Conservation (phyloP, 768 basidiomycete genomes). For the Tephrocybe sp. region DNA sequence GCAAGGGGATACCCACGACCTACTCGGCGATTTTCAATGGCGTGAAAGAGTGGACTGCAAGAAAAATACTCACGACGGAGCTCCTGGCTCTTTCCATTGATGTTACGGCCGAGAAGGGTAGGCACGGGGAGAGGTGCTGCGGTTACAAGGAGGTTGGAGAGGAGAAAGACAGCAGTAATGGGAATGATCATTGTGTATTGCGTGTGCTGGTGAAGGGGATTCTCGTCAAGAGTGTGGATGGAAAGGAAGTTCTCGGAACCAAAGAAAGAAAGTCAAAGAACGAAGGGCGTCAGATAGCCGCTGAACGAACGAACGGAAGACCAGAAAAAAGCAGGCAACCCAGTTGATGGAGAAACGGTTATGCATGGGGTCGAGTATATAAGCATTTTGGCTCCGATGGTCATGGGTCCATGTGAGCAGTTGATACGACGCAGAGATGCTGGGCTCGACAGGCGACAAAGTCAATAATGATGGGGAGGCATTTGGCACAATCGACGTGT, state of each 20-base stretch:
- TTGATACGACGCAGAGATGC: neutral
- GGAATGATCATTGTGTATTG: conserved; percentile 12
- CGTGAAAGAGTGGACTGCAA: neutral
- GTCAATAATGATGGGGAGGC: neutral
- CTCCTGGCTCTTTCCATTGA: neutral
- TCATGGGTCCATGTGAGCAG: neutral
- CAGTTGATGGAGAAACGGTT: conserved; percentile 8
- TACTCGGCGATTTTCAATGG: no score
- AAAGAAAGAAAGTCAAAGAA: conserved; percentile 3
- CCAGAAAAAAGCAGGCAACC: conserved; percentile 11
- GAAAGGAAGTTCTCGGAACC: conserved; percentile 1
- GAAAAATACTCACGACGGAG: neutral
- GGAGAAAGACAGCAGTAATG: conserved; percentile 7
- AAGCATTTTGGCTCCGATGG: neutral
- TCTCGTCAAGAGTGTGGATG: conserved; percentile 10
- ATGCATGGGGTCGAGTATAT: neutral
- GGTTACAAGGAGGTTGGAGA: conserved; percentile 4
- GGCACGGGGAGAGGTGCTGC: conserved; percentile 5
- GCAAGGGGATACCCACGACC: neutral
- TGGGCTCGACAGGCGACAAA: conserved; percentile 5
- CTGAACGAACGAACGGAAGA: conserved; percentile 7
- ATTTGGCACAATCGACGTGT: neutral
- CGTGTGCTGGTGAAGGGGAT: conserved; percentile 1
- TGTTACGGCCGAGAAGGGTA: neutral
- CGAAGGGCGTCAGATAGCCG: conserved; percentile 15